Percentiles rank a stretch among this genome's conserved stretches.
phyloP scores from a whole-genome alignment of 75 land plant species.

The Ceratopteris richardii region DNA sequence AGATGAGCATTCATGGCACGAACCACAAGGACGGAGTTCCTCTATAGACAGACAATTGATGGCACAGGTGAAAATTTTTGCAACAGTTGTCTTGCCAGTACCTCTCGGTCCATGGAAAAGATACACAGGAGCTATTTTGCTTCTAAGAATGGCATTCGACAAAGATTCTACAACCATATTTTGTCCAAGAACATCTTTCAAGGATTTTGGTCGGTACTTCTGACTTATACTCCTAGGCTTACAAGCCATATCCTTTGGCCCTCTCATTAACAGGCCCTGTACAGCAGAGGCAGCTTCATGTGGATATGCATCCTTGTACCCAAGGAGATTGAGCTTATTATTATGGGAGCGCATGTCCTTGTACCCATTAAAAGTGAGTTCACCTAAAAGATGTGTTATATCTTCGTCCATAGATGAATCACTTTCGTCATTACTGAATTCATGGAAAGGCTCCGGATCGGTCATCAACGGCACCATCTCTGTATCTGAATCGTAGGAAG shows the following conservation, averaged over 20 bases:
- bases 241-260: neutral
- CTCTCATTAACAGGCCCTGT: too few relatives aligned
- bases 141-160: slow-evolving; percentile 14
- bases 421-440: neutral
- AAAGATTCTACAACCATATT: slow-evolving; percentile 23
- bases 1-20: slow-evolving; percentile 15
- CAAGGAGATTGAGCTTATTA: too few relatives aligned
- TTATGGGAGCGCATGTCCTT: neutral
- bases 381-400: neutral
- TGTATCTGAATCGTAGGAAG: slow-evolving; percentile 3
- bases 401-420: neutral
- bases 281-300: too few relatives aligned
- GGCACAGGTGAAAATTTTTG: slow-evolving; percentile 21
- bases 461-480: slow-evolving; percentile 2
- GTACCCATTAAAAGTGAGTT: neutral
- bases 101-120: slow-evolving; percentile 32
- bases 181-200: slow-evolving; percentile 25
- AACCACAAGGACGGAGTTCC: slow-evolving; percentile 15
- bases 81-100: slow-evolving; percentile 30
- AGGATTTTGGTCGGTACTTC: slow-evolving; percentile 31
- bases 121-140: slow-evolving; percentile 26
- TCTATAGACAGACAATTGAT: slow-evolving; percentile 21
- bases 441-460: slow-evolving; percentile 5
- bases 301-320: too few relatives aligned
- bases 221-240: slow-evolving; percentile 19